Base-by-base conservation (phyloP, 2,329 filamentous ascomycete species). In the Aspergillus tamarii region DNA sequence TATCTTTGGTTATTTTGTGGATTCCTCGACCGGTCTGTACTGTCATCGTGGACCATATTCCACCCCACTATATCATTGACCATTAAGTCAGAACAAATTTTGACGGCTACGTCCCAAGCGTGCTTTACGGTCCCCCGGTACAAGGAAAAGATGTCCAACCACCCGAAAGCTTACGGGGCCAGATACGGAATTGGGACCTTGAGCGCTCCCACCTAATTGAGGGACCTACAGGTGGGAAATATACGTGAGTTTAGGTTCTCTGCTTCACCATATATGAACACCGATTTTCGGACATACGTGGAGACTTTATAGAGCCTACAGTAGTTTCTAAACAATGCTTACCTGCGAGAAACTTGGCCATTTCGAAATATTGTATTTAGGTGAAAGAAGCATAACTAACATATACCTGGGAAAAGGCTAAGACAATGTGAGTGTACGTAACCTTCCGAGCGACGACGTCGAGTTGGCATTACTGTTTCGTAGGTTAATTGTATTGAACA, bases 1-100 rank as follows among this genome's bases (percentile, higher is more conserved):
- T 70, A 70, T 58, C 34, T 70, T 39, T 69, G 69, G 66, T 43
- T 70, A 32, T 70, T 70, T 56, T 64, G 65, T 39, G 69, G 69
- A 12, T 69, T 70, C 30, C 67, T 70, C 14, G 66, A 68, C 63
- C 59, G 64, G 67, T 70, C 67, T 14, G 34, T 41, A 55, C n/a
- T 30, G 30, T 12, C 21, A 11, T 16, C 34, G n/a, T 19, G 39
- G 16, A n/a, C 39, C 7, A 9, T 41, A 41, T 41, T 19, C 39
- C 16, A 41, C 39, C 3, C 9, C 41, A 50, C 43, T 21, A 6
- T 43, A 10, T 26, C 19, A 48, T 34, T 26, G 46, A 19, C 12
- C n/a, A 48, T 19, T 1, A 28, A 4, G n/a, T 16, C 2, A 68
- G 64, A 26, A 61, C 36, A 2, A 63, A 43, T 26, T 66, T 67